Conservation (phyloP, 2,329 filamentous ascomycete species). For the Sclerotinia trifoliorum region DNA sequence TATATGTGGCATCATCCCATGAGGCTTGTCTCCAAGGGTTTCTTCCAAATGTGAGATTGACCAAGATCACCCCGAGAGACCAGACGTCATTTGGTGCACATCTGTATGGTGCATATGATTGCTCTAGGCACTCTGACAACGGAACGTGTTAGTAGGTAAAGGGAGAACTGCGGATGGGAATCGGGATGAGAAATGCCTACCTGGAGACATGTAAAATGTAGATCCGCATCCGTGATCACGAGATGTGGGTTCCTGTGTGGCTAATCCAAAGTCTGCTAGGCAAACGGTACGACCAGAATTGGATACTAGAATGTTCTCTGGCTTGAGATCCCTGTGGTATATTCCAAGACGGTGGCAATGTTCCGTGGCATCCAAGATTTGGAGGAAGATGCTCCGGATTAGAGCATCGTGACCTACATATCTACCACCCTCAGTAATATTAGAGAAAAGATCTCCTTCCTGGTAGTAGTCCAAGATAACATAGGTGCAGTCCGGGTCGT, state of each 20-base stretch:
- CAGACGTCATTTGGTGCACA: constrained; percentile 96
- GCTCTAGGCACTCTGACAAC: constrained; percentile 78
- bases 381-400: constrained; percentile 84
- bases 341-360: constrained; percentile 92
- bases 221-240: constrained; percentile 97
- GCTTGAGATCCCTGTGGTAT: constrained; percentile 96
- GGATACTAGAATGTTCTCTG: constrained; percentile 94
- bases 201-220: constrained; percentile 99
- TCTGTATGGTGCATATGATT: constrained; percentile 74
- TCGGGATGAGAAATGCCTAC: constrained; percentile 54
- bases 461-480: constrained; percentile 97
- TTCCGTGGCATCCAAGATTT: constrained; percentile 94
- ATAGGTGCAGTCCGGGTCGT: constrained; percentile 87
- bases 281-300: constrained; percentile 88
- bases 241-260: constrained; percentile 78
- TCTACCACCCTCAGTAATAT: constrained; percentile 92
- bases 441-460: constrained; percentile 94
- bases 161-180: constrained; percentile 2
- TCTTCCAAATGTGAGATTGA: constrained; percentile 95
- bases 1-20: constrained; percentile 89
- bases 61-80: constrained; percentile 96
- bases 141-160: constrained; percentile 34
- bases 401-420: constrained; percentile 91
- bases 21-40: constrained; percentile 99
- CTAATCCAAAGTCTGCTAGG: constrained; percentile 94